Evolutionary conservation across 306 rosid genomes (phyloP).

Genomic region (Myrica gale): DNA sequence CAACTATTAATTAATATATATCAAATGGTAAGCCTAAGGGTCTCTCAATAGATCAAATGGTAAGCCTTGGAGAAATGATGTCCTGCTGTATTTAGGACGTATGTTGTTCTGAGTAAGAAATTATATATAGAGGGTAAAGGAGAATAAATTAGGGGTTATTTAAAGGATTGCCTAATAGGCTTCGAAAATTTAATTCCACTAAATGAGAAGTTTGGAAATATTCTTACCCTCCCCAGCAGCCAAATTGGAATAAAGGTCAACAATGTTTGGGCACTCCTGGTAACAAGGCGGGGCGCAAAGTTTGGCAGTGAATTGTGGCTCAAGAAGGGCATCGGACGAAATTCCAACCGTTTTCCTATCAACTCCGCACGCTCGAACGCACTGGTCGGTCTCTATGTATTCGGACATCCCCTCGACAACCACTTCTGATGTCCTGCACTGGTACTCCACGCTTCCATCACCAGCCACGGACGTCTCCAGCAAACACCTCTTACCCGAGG

Average conservation of each 20-base stretch:
- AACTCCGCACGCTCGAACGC: conserved; percentile 72
- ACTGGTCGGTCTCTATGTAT: conserved; percentile 60
- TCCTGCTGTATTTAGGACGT: no score
- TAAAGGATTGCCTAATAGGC: no score
- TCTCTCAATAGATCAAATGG: no score
- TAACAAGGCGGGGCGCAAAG: conserved; percentile 71
- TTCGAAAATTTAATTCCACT: no score
- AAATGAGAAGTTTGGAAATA: no score
- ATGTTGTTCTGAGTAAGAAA: no score
- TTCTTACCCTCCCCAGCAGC: conserved; percentile 73
- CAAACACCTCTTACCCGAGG: conserved; percentile 80
- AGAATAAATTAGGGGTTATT: no score
- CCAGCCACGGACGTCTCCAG: conserved; percentile 51
- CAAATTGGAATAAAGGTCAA: conserved; percentile 72
- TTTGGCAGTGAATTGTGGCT: conserved; percentile 60
- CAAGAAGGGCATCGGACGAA: conserved; percentile 77
- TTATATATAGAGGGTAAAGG: no score
- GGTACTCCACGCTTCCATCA: conserved; percentile 48
- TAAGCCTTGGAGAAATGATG: no score
- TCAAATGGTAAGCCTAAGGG: no score
- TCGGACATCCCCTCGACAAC: conserved; percentile 64
- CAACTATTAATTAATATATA: no score
- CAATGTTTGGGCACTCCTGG: conserved; percentile 69
- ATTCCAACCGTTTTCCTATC: conserved; percentile 68
- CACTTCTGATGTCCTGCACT: conserved; percentile 75